phyloP scores from a whole-genome alignment of 805 yeast genomes.

The Candida methanosorbosa region DNA sequence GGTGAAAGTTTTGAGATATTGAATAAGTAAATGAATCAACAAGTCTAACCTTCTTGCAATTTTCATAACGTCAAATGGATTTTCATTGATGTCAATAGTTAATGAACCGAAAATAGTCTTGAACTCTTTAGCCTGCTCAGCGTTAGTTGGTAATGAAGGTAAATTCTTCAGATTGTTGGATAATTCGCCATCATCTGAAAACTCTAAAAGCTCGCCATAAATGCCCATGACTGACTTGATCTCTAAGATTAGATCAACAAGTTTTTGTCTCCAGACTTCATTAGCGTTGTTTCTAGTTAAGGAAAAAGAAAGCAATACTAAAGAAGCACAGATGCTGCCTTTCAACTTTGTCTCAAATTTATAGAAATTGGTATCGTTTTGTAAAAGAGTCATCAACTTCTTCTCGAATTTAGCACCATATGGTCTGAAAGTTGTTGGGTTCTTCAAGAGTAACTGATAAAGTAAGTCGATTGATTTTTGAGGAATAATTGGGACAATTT shows the following conservation, averaged over 20 bases:
- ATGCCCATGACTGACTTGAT: conserved; percentile 45
- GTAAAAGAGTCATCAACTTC: conserved; percentile 29
- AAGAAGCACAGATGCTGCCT: conserved; percentile 34
- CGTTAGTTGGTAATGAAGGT: conserved; percentile 17
- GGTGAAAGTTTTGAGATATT: conserved; percentile 39
- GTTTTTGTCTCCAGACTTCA: conserved; percentile 35
- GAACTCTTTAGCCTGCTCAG: conserved; percentile 7
- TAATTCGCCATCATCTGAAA: conserved; percentile 47
- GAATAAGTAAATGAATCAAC: conserved; percentile 34
- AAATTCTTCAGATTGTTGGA: conserved; percentile 29
- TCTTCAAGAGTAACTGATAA: conserved; percentile 37
- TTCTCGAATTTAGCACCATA: conserved; percentile 54
- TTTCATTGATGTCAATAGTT: conserved; percentile 47
- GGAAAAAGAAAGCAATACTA: conserved; percentile 48
- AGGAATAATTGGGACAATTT: conserved; percentile 30
- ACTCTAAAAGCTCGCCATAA: conserved; percentile 49
- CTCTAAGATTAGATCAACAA: conserved; percentile 42
- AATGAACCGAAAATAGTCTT: conserved; percentile 36
- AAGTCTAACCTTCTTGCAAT: conserved; percentile 43
- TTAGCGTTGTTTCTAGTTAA: conserved; percentile 43
- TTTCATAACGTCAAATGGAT: conserved; percentile 38
- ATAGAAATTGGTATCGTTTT: conserved; percentile 23
- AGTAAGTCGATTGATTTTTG: conserved; percentile 30
- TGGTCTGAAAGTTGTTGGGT: conserved; percentile 79
- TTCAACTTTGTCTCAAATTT: conserved; percentile 33